Base-by-base conservation (phyloP, 2,329 filamentous ascomycete genomes). In the Stagonosporopsis cucurbitacearum region DNA sequence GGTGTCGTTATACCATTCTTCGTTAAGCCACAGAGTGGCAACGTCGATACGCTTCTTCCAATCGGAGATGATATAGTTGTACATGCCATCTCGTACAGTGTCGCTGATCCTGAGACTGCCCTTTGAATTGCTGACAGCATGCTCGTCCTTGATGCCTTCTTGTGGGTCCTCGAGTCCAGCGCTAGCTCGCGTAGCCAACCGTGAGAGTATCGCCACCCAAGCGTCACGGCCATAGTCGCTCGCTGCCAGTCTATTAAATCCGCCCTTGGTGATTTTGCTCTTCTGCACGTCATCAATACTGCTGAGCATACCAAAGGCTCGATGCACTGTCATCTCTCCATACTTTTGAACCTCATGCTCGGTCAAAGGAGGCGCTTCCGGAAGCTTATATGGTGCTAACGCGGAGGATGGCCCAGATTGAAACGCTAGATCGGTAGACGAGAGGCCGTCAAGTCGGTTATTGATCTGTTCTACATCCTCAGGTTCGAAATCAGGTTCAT, bases 1-100 rank as follows among this genome's bases (percentile, higher is more conserved):
- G 39, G 82, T 87, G 73, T 98, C 94, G 67, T 93, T 96, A 76
- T 96, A 98, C 94, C 95, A 99, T 77, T 99, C 95, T 75, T 99
- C 95, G 66, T 89, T 96, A 15, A 99, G 82, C 95, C 95, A 99
- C 7, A 89, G 88, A 47, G 98, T 92, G 1, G 92, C 94, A 20
- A 95, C 85, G 64, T 96, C 93, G 60, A 98, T 93, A 39, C 95
- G 88, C 59, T 85, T 88, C 50, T 94, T 87, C 78, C 96, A 99
- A 72, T 98, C 94, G 61, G 96, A 92, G 60, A 98, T 85, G 43
- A 98, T 85, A 73, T 96, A 97, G 50, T 86, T 83, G 75, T 92
- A 95, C 1, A 99, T 80, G 7, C 86, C 83, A 64, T 96, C 89
- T 48, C 95, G 86, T 62, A 98, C 92, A 6, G 83, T 83, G 68